Conservation (phyloP, 129 eudicot species). For the Artemisia tridentata region DNA sequence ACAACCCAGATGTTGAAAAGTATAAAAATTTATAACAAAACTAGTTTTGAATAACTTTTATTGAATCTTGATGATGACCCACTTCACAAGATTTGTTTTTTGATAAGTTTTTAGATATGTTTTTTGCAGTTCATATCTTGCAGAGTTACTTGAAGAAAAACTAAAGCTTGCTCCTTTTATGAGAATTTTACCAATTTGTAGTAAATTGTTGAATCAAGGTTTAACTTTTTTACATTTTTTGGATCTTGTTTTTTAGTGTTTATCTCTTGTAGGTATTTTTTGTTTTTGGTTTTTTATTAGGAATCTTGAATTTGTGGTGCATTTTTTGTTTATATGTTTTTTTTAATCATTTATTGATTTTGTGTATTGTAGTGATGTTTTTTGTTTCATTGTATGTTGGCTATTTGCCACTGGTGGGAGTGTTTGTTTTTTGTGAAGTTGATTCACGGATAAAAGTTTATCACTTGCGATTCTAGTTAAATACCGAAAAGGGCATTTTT, state of each 20-base stretch:
- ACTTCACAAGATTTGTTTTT: conserved; percentile 1
- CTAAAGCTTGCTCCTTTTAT: conserved; percentile 37
- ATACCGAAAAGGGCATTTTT: not conserved
- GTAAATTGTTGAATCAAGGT: conserved; percentile 36
- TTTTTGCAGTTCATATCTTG: conserved; percentile 34
- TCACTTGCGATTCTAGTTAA: conserved; percentile 2
- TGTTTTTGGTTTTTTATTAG: not conserved
- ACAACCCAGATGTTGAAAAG: conserved; percentile 67
- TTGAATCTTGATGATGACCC: conserved; percentile 8
- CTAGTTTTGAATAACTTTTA: not conserved
- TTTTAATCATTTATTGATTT: conserved; percentile 20
- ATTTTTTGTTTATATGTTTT: conserved; percentile 7
- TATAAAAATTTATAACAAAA: conserved; percentile 18
- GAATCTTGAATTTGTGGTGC: conserved; percentile 17
- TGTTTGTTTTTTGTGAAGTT: conserved; percentile 24
- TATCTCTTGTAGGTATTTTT: conserved; percentile 26
- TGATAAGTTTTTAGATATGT: conserved; percentile 11
- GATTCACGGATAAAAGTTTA: not conserved
- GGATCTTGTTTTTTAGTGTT: conserved; percentile 30
- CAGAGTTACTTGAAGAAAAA: conserved; percentile 35
- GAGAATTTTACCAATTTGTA: conserved; percentile 34
- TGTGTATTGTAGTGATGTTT: not conserved
- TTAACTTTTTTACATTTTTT: conserved; percentile 19
- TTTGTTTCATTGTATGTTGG: conserved; percentile 8
- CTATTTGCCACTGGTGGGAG: conserved; percentile 13